Percentiles rank a stretch among this genome's conserved stretches.
Evolutionary conservation across 345 rosid species (phyloP).

Genomic region (Gossypium arboreum): DNA sequence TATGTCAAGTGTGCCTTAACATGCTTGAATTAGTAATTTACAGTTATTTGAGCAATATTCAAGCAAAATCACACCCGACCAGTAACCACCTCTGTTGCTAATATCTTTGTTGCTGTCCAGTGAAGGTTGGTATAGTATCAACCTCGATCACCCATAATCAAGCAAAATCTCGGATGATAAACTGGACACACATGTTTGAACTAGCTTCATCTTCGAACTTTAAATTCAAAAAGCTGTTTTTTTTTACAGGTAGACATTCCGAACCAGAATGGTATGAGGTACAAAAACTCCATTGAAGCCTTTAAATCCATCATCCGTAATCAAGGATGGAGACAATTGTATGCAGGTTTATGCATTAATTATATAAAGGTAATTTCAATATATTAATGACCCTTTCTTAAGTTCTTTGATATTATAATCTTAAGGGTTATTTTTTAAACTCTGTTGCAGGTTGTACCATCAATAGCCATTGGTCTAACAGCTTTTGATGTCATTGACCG

Average conservation of each 20-base stretch:
- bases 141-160: neutral
- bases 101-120: too few relatives aligned
- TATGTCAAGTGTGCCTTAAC: too few relatives aligned
- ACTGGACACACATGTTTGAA: neutral
- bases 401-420: neutral
- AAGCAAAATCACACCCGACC: too few relatives aligned
- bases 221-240: slow-evolving; percentile 15
- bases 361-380: slow-evolving; percentile 66
- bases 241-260: slow-evolving; percentile 61
- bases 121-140: neutral
- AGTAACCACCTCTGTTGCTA: too few relatives aligned
- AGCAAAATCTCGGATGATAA: neutral
- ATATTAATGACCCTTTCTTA: neutral
- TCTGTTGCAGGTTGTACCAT: slow-evolving; percentile 5
- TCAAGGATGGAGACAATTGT: slow-evolving; percentile 93
- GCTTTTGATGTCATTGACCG: neutral
- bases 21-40: too few relatives aligned
- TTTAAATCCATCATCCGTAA: slow-evolving; percentile 50
- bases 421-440: neutral
- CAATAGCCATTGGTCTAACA: slow-evolving; percentile 12
- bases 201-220: neutral
- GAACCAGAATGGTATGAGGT: slow-evolving; percentile 48
- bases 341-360: slow-evolving; percentile 89
- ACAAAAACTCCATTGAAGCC: slow-evolving; percentile 62
- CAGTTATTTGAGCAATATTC: too few relatives aligned